Base-by-base conservation (phyloP, 2,329 filamentous ascomycete species). In the Diplodia mutila region DNA sequence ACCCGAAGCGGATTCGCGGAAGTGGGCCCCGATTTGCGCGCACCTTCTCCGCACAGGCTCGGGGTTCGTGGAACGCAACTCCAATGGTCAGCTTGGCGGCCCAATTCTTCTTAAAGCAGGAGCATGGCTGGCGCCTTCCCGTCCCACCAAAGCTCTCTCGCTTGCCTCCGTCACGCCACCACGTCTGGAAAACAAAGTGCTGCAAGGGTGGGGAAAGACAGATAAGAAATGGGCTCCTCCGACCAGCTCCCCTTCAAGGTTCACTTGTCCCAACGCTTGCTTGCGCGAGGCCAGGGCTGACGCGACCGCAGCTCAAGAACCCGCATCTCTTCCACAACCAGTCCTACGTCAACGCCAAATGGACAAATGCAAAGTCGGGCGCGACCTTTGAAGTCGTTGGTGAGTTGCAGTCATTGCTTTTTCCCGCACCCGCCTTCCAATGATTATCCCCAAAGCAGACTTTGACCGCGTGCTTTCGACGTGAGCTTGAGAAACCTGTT, bases 371-470 rank as follows among this genome's bases (percentile, higher is more conserved):
- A 3, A 85, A 85, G 72, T 86, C 85, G 3, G 84, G 84, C 65
- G 85, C 86, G 74, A 80, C 83, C 61, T 88, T 87, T 70, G 85
- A 87, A 69, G 81, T 88, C 52, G 78, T 85, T 64, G 85, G 85
- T 85, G 3, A 69, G 75, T 74, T 16, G 23, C 32, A 27, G 16
- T 37, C 27, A 25, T 6, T n/a, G n/a, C n/a, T n/a, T 32, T 32
- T 8, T 8, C 29, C 29, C 12, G 14, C 7, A 8, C 18, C 14
- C 9, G 1, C 18, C 21, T 46, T 32, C 61, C 25, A 39, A 46
- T 52, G 64, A 57, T 65, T 57, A 46, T 21, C n/a, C 39, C 42
- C 42, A 46, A 46, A 46, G 42, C 42, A 46, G 42, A 46, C 42
- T 46, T 46, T 46, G 42, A 46, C 42, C n/a, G 18, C 6, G 14